Evolutionary conservation across 139 green algal genomes (phyloP).

Genomic region (Micractinium sp.): DNA sequence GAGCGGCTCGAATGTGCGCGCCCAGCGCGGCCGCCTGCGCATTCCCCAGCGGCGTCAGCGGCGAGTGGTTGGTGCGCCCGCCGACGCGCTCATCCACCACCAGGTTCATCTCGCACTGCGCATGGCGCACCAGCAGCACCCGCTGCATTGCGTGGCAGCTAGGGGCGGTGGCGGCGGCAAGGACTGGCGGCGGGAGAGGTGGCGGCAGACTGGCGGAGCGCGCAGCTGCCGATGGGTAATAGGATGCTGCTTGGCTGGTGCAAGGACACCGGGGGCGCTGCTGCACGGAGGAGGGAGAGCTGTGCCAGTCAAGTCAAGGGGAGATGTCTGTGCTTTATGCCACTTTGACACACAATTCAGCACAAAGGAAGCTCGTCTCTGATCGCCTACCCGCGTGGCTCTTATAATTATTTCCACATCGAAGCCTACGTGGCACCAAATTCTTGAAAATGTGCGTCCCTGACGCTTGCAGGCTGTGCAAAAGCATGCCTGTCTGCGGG

Average conservation of each 20-base stretch:
- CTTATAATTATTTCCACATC: no score
- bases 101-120: conserved; percentile 43
- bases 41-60: conserved; percentile 36
- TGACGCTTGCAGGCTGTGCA: no score
- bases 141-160: not conserved
- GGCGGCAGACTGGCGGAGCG: not conserved
- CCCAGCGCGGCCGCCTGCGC: conserved; percentile 32
- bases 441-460: no score
- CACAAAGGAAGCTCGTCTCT: no score
- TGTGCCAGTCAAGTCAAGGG: not conserved
- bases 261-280: not conserved
- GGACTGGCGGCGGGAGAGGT: not conserved
- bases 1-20: not conserved
- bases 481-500: no score
- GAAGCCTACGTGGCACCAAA: no score
- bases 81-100: conserved; percentile 32
- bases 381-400: no score
- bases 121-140: conserved; percentile 40
- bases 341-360: no score
- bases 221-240: no score
- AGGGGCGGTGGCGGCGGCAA: not conserved
- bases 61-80: conserved; percentile 35
- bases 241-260: no score
- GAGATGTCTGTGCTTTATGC: no score
- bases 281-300: not conserved